Evolutionary conservation across 192 early-diverging fungal genomes (phyloP), one percentile per base, ranked within the genome.

Genomic region (Dissophora ornata): DNA sequence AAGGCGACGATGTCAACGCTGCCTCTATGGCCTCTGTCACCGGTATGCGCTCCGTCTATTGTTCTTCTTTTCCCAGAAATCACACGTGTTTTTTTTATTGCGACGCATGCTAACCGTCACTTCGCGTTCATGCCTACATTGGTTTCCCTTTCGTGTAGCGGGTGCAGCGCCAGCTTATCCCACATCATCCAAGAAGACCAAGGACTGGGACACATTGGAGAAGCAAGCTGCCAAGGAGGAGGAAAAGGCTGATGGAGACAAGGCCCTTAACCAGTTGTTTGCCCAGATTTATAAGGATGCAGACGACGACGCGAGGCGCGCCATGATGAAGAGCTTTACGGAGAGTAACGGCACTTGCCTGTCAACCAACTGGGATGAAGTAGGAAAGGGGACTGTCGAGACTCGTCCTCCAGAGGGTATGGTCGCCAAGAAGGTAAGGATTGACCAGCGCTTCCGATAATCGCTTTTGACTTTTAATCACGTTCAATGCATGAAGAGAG

Each of bases 311-410:
- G 92, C 93, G 9, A 85, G 85, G 52, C 84, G 92, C 19, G 97
- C 98, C 0, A 98, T 99, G 98, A 91, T 97, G 88, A 99, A 99
- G 85, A 94, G 93, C 73, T 99, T 93, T 79, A 85, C 91, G 5
- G 98, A 99, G 79, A 94, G 91, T 80, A 95, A 94, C 55, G 98
- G 98, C 25, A 99, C 98, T 0, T 88, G 88, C 51, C 84, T 99
- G 34, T 92, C 90, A 56, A 99, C 97, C 30, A 97, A 99, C 79
- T 99, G 97, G 97, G 84, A 82, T 30, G 94, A 96, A 81, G 95
- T 99, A 41, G 85, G 88, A 26, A 90, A 92, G 81, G 88, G 87
- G 53, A 80, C 82, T 12, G 96, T 97, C 15, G 94, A 97, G 81
- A 90, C 90, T 15, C 87, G 91, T 60, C 95, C 98, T 21, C 98